Conservation (phyloP, 2,329 filamentous ascomycete genomes). For the Claviceps capensis region DNA sequence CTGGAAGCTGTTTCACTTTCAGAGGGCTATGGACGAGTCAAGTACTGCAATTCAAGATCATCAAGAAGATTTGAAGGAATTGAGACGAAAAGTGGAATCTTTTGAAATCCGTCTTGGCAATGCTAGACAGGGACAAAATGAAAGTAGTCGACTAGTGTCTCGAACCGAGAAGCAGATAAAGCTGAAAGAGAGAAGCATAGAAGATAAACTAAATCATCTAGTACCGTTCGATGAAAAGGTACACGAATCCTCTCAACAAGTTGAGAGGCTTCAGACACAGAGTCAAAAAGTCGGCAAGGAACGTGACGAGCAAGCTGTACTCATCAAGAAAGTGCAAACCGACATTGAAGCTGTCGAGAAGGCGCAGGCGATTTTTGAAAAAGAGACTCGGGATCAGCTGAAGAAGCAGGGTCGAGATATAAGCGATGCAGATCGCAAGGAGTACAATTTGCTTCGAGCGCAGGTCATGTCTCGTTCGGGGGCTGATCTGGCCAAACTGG, state of each 20-base stretch:
- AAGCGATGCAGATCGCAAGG: conserved; percentile 72
- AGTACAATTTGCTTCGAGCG: conserved; percentile 73
- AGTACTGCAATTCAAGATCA: conserved; percentile 82
- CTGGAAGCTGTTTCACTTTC: conserved; percentile 95
- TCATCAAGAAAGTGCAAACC: conserved; percentile 62
- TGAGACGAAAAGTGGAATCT: conserved; percentile 72
- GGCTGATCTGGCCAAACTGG: conserved; percentile 66
- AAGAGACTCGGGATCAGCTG: conserved; percentile 71
- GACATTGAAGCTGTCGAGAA: conserved; percentile 77
- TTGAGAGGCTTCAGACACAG: conserved; percentile 53
- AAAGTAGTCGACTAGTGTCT: conserved; percentile 59
- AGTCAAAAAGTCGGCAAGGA: conserved; percentile 63
- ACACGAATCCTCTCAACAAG: conserved; percentile 57
- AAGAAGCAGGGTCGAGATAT: conserved; percentile 79
- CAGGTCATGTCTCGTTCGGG: conserved; percentile 77
- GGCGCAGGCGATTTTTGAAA: conserved; percentile 77
- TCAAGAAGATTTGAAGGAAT: conserved; percentile 88
- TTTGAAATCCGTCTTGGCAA: conserved; percentile 70
- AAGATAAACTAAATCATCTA: conserved; percentile 72
- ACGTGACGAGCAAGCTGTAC: conserved; percentile 53
- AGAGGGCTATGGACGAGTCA: conserved; percentile 84
- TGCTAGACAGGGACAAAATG: conserved; percentile 70
- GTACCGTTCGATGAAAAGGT: conserved; percentile 91
- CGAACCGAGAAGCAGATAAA: conserved; percentile 80
- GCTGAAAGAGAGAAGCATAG: conserved; percentile 71